Evolutionary conservation across 306 rosid genomes (phyloP).

Genomic region (Rosa chinensis): DNA sequence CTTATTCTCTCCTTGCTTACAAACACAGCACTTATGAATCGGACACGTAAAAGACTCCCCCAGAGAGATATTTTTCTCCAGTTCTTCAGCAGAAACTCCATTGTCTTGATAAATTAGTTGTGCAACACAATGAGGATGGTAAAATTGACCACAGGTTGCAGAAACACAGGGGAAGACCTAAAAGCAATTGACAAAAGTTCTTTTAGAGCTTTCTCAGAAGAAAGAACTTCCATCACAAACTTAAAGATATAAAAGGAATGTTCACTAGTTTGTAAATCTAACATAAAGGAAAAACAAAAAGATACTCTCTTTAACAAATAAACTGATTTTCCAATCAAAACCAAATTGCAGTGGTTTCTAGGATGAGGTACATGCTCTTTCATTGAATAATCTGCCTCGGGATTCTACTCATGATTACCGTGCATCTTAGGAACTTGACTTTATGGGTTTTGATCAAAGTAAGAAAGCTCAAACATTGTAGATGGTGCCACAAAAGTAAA

Average conservation of each 20-base stretch:
- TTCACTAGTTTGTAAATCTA: neutral
- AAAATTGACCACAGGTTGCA: slow-evolving; percentile 93
- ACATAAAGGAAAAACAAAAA: neutral
- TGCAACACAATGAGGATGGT: slow-evolving; percentile 79
- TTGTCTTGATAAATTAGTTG: slow-evolving; percentile 46
- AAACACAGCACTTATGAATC: slow-evolving; percentile 68
- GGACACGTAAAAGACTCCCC: slow-evolving; percentile 88
- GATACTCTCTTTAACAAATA: neutral
- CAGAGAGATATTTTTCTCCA: slow-evolving; percentile 47
- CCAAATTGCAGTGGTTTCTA: neutral
- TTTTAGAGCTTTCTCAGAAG: neutral
- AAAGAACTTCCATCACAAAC: neutral
- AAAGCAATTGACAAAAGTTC: slow-evolving; percentile 21
- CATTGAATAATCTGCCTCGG: neutral
- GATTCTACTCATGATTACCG: neutral
- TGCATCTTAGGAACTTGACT: neutral
- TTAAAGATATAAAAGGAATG: neutral
- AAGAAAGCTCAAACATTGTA: neutral
- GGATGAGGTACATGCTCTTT: neutral
- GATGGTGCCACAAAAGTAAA: neutral
- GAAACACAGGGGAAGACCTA: slow-evolving; percentile 81
- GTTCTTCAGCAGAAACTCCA: slow-evolving; percentile 54
- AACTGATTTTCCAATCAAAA: neutral
- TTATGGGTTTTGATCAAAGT: no score
- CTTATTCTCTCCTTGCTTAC: slow-evolving; percentile 79